Conservation (phyloP, 257 asterid genomes). For the Cynanchum wilfordii region DNA sequence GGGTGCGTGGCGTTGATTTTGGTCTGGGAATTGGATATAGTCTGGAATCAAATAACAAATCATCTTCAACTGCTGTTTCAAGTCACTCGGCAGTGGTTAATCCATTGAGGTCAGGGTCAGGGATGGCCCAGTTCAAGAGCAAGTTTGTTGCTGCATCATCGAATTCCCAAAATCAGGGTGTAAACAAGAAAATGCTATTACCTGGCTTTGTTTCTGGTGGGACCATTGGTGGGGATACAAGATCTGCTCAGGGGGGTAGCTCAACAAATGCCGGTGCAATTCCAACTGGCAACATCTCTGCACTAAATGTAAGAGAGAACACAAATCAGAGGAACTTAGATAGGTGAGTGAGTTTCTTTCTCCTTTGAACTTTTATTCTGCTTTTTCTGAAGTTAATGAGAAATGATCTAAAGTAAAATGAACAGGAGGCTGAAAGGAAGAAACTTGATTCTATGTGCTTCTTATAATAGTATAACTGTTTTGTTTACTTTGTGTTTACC, state of each 20-base stretch:
- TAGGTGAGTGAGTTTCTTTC: slow-evolving; percentile 36
- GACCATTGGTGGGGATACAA: slow-evolving; percentile 76
- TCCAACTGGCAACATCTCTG: slow-evolving; percentile 25
- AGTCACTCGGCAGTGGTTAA: slow-evolving; percentile 63
- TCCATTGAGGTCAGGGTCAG: slow-evolving; percentile 62
- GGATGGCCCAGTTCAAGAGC: slow-evolving; percentile 73
- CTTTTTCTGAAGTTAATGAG: not conserved
- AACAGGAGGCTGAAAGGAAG: not conserved
- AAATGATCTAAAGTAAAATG: not conserved
- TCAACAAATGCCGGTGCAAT: slow-evolving; percentile 34
- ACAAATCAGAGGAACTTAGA: slow-evolving; percentile 38
- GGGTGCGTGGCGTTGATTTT: slow-evolving; percentile 92
- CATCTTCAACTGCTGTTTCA: slow-evolving; percentile 41
- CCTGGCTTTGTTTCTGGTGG: slow-evolving; percentile 95
- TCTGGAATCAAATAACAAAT: slow-evolving; percentile 45
- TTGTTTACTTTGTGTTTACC: not conserved
- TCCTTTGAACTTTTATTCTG: not conserved
- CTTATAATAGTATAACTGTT: not conserved
- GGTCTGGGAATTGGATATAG: slow-evolving; percentile 93
- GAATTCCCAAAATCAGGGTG: slow-evolving; percentile 57
- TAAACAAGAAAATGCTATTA: slow-evolving; percentile 47
- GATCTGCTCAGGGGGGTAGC: slow-evolving; percentile 35
- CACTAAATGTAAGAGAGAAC: slow-evolving; percentile 32
- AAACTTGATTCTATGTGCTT: not conserved
- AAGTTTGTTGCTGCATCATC: slow-evolving; percentile 89